These are phyloP conservation scores for Mediolabrus comicus DNA, from an alignment of 108 stramenopile genomes.

Conservation along the genomic window DNA sequence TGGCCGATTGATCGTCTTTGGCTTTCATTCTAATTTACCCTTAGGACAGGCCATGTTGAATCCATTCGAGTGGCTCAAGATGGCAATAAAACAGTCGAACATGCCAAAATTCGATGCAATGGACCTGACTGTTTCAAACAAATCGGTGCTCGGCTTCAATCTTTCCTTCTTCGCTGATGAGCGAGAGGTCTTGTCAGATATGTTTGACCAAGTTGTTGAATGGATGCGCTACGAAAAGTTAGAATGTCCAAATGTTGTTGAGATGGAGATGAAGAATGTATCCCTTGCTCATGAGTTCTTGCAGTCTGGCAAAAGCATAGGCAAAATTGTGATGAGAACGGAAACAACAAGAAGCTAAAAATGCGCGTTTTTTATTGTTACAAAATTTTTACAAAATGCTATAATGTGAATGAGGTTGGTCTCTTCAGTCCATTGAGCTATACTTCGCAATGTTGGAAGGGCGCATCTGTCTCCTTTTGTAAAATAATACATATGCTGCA, in stretches of 20 bases:
- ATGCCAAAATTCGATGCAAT: constrained; percentile 91
- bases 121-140: constrained; percentile 71
- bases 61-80: constrained; percentile 79
- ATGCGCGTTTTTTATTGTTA: too few species aligned
- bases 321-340: constrained; percentile 78
- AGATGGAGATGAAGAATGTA: constrained; percentile 65
- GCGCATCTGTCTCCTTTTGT: constrained; percentile 80
- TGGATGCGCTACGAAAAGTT: constrained; percentile 66
- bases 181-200: constrained; percentile 54
- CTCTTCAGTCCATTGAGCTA: constrained; percentile 40
- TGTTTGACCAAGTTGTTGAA: constrained; percentile 71
- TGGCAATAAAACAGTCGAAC: constrained; percentile 55
- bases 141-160: constrained; percentile 83
- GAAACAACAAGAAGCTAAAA: too few species aligned
- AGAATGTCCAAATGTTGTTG: constrained; percentile 54
- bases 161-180: constrained; percentile 88
- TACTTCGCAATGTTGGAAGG: constrained; percentile 86
- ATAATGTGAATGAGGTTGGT: too few species aligned
- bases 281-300: constrained; percentile 75
- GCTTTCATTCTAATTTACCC: constrained; percentile 88
- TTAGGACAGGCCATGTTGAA: constrained; percentile 65
- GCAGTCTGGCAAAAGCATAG: constrained; percentile 78
- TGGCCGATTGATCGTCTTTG: constrained; percentile 83
- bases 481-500: constrained; percentile 94
- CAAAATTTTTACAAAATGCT: too few species aligned